Conservation (phyloP, 1,284 basidiomycete species). For the Cystobasidium slooffiae region DNA sequence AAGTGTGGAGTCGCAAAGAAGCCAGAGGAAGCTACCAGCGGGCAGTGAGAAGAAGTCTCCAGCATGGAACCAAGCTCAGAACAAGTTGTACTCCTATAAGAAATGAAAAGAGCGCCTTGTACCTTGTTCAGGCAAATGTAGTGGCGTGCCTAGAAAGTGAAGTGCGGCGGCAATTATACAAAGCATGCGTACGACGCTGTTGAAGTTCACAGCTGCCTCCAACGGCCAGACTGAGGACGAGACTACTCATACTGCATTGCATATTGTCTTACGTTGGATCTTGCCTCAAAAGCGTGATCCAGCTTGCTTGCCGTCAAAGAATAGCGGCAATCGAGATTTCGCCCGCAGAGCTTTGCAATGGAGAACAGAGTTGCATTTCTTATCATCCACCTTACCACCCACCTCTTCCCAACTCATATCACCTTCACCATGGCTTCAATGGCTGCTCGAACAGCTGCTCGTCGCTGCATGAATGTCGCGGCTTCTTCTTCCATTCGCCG, state of each 20-base stretch:
- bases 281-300: not conserved
- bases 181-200: no score
- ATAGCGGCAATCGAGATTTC: slow-evolving; percentile 16
- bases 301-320: not conserved
- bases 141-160: no score
- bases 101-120: no score
- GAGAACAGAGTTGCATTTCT: not conserved
- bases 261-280: no score
- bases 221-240: no score
- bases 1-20: slow-evolving; percentile 80
- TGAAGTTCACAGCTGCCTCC: no score
- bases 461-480: slow-evolving; percentile 27
- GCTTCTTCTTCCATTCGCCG: slow-evolving; percentile 15
- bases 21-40: slow-evolving; percentile 47
- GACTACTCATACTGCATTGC: no score
- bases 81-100: no score
- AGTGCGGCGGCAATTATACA: no score
- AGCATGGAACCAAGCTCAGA: no score
- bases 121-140: no score
- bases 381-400: not conserved
- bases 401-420: not conserved
- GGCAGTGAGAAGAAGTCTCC: slow-evolving; percentile 15
- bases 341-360: not conserved
- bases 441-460: slow-evolving; percentile 34
- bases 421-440: slow-evolving; percentile 28